Percentiles rank a stretch among this genome's conserved stretches.
Conservation (phyloP, 176 grass and related monocot genomes). For the Eleusine coracana region DNA sequence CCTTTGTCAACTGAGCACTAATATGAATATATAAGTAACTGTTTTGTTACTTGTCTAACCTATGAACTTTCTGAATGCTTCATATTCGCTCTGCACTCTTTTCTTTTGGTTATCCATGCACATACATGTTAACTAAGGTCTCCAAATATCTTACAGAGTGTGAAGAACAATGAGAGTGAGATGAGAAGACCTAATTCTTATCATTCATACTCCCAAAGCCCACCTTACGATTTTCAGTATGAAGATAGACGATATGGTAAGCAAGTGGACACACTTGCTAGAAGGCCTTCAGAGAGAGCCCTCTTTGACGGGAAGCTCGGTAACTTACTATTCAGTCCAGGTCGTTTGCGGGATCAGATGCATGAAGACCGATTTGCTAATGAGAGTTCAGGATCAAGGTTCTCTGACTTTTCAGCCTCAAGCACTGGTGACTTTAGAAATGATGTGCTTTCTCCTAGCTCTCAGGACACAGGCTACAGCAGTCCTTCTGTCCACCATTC, state of each 20-base stretch:
- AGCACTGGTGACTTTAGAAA: conserved; percentile 70
- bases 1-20: background rate
- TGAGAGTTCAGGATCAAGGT: conserved; percentile 83
- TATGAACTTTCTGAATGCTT: background rate
- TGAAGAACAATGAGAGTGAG: conserved; percentile 64
- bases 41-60: background rate
- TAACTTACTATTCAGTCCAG: conserved; percentile 72
- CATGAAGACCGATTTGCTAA: conserved; percentile 88
- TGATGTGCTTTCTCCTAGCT: conserved; percentile 76
- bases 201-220: conserved; percentile 98
- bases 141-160: conserved; percentile 50
- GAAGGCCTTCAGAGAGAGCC: conserved; percentile 73
- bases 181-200: conserved; percentile 79
- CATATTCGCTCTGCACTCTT: background rate
- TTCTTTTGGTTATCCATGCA: background rate
- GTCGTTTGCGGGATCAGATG: conserved; percentile 53
- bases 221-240: conserved; percentile 96
- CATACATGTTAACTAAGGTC: conserved; percentile 38
- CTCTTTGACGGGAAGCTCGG: conserved; percentile 72
- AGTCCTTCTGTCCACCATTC: conserved; percentile 63
- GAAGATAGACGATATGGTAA: conserved; percentile 96
- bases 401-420: conserved; percentile 92
- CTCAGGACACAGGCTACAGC: conserved; percentile 62
- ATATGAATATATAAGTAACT: background rate
- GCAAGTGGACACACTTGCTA: conserved; percentile 60